Evolutionary conservation across 495 filamentous ascomycete species (phyloP), one percentile per base, ranked within the genome.

Genomic region (Apodospora peruviana): DNA sequence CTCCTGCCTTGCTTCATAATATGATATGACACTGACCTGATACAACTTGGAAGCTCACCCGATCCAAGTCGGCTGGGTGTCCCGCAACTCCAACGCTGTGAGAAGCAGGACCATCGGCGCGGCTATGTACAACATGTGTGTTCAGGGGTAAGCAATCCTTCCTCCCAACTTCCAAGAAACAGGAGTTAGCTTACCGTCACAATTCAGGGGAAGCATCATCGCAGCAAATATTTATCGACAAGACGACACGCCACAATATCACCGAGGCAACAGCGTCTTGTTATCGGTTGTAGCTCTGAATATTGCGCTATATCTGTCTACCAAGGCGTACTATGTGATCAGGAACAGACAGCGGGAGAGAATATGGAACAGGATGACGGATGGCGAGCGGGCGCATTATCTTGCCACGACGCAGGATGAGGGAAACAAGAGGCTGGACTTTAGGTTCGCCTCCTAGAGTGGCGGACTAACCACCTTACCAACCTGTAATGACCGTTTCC

Each of bases 101-200:
- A 66, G 83, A 1, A 86, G 84, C 0, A 60, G 85, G 3, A 81
- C 83, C 3, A 80, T 89, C 17, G 77, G 76, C 4, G 75, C 78
- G 0, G 75, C 75, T 0, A 51, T 87, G 17, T 91, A 91, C 61
- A 90, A 90, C 48, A 88, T 90, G 85, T 75, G 68, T 42, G 83
- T 89, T 1, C 86, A 90, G 58, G 71, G 84, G 2, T 58, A 37
- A 43, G 55, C 42, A 18, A 32, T 10, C 21, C 4, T 21, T 24
- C 19, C 75, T 0, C 74, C 72, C 23, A 80, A 69, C n/a, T 82
- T 87, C 43, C 77, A 85, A 23, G 55, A 44, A 10, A 50, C 49
- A 35, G 63, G 66, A 37, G 5, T 12, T 3, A 14, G 5, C 19
- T 18, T 25, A n/a, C 34, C 36, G n/a, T 38, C 24, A 20, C 11